Evolutionary conservation across 2,329 filamentous ascomycete genomes (phyloP), one percentile per base, ranked within the genome.

Genomic region (Huntiella savannae): DNA sequence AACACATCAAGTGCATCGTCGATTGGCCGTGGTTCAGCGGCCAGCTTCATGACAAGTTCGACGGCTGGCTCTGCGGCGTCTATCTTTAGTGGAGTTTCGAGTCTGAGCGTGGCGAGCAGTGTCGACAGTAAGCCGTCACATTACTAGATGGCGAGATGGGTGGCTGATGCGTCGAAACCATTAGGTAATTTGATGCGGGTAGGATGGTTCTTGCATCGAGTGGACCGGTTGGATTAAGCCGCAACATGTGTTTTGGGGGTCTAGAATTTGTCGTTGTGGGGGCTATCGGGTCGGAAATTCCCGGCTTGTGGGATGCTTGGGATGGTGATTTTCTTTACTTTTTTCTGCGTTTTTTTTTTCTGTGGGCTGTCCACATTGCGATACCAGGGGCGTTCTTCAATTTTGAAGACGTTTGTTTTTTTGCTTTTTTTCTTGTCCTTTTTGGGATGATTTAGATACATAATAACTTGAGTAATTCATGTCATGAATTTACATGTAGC

Each of bases 41-140:
- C 40, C 22, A 47, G 46, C 22, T 47, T 47, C 34, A 47, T 47
- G 46, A 47, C 46, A 10, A 43, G 40, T 13, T 47, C 46, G 10
- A 47, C 46, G 7, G 34, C 38, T n/a, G 34, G 19, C 10, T 47
- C 46, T 3, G 34, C 46, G 3, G 33, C 40, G 34, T 43, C 40
- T 28, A 40, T 47, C 12, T 47, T 47, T 43, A 47, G 40, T 11
- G 38, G 37, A 13, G 40, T 40, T 15, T 38, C 46, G n/a, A 47
- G 46, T 17, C 40, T 47, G n/a, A 47, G 46, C n/a, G 46, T 47
- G 33, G 46, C 40, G 12, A 43, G 40, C 33, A 33, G 19, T 13
- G 33, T 37, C 2, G 42, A 34, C 13, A 43, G 19, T 33, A 47
- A 47, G 16, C 40, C 46, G 5, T 28, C 36, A 16, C 10, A 33